Evolutionary conservation across 306 rosid species (phyloP).

Genomic region (Ziziphus jujuba): DNA sequence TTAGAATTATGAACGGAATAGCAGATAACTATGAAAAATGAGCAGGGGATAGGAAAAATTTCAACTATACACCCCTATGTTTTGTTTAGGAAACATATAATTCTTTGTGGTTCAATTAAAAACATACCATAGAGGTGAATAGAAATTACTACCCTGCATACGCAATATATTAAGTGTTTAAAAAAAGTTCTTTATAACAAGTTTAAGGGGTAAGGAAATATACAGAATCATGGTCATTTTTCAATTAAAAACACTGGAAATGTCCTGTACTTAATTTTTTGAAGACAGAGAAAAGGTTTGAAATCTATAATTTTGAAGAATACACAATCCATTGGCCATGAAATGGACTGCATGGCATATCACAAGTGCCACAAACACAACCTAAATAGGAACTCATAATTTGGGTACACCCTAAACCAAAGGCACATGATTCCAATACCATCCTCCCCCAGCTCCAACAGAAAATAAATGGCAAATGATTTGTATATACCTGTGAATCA

Average conservation of each 20-base stretch:
- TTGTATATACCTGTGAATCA: slow-evolving; percentile 78
- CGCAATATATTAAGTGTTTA: neutral
- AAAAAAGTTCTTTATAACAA: neutral
- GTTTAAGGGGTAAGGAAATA: neutral
- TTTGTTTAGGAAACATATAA: too few relatives aligned
- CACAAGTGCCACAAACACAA: neutral
- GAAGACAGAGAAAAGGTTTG: neutral
- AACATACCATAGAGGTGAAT: neutral
- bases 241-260: neutral
- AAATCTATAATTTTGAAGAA: neutral
- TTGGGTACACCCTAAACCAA: neutral
- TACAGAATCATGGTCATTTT: neutral
- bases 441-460: neutral
- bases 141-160: neutral
- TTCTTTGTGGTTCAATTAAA: too few relatives aligned
- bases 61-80: too few relatives aligned
- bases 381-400: neutral
- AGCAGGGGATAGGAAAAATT: neutral
- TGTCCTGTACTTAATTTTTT: too few relatives aligned
- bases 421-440: neutral
- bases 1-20: slow-evolving; percentile 9
- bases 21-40: neutral
- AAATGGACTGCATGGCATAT: neutral
- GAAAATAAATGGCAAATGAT: slow-evolving; percentile 12
- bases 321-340: too few relatives aligned